phyloP scores from a whole-genome alignment of 257 asterid genomes.

The Solanum acaule region DNA sequence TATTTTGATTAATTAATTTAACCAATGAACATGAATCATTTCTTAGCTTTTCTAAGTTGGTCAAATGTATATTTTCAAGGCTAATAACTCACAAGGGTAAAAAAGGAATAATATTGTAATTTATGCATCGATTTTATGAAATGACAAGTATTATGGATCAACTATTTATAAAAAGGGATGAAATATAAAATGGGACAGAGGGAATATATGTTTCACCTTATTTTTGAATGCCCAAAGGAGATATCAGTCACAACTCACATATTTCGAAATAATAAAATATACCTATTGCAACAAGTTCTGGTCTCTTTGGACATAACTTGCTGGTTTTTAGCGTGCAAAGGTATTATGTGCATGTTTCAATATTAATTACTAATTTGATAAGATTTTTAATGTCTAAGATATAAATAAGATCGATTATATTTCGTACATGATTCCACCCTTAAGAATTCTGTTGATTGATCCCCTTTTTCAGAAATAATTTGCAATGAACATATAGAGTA shows the following conservation, averaged over 20 bases:
- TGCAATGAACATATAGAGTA: background rate
- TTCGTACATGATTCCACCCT: background rate
- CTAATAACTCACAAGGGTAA: no score
- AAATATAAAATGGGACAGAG: no score
- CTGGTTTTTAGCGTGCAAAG: background rate
- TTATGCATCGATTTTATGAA: no score
- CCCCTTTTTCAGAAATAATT: background rate
- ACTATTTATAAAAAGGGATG: no score
- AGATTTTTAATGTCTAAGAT: background rate
- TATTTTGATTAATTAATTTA: no score
- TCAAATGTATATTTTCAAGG: no score
- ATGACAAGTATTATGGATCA: no score
- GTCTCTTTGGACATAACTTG: constrained; percentile 11
- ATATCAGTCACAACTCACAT: background rate
- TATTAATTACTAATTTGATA: background rate
- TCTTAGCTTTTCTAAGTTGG: no score
- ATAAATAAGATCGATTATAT: no score
- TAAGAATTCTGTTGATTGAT: background rate
- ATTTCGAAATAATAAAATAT: background rate
- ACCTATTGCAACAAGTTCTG: background rate
- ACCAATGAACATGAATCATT: no score
- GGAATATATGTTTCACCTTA: background rate
- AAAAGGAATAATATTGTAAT: no score
- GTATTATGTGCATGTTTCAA: background rate
- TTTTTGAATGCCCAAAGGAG: background rate